phyloP scores from a whole-genome alignment of 257 asterid genomes.

The Jaltomata sinuosa region DNA sequence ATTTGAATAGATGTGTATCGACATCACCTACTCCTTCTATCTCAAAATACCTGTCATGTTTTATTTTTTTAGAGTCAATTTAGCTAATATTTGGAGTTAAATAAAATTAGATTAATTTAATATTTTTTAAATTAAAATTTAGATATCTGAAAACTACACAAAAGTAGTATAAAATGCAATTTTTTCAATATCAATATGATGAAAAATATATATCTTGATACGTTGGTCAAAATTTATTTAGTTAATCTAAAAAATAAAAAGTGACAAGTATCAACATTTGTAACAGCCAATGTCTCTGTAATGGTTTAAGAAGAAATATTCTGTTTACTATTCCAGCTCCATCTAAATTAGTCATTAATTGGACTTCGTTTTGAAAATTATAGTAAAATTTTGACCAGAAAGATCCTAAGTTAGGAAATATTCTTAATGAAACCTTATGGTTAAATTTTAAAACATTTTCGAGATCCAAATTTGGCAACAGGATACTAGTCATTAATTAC shows the following conservation, averaged over 20 bases:
- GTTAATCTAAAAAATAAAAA: not conserved
- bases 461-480: not conserved
- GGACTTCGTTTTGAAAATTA: not conserved
- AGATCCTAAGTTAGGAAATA: not conserved
- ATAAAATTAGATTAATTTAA: not conserved
- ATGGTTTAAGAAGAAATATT: not conserved
- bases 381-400: not conserved
- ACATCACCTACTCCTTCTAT: not conserved
- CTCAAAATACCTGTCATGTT: not conserved
- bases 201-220: not conserved
- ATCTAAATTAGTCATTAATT: not conserved
- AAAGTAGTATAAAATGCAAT: no score
- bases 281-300: not conserved
- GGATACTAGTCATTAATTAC: not conserved
- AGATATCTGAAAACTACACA: no score
- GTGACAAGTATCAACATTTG: not conserved
- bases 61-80: fast-evolving
- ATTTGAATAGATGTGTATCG: not conserved
- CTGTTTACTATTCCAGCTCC: not conserved
- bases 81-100: not conserved
- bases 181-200: no score
- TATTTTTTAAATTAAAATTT: no score
- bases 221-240: not conserved
- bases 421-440: not conserved
- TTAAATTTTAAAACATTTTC: not conserved